Evolutionary conservation across 176 grass and related monocot genomes (phyloP), one percentile per base, ranked within the genome.

Genomic region (Juncus effusus): DNA sequence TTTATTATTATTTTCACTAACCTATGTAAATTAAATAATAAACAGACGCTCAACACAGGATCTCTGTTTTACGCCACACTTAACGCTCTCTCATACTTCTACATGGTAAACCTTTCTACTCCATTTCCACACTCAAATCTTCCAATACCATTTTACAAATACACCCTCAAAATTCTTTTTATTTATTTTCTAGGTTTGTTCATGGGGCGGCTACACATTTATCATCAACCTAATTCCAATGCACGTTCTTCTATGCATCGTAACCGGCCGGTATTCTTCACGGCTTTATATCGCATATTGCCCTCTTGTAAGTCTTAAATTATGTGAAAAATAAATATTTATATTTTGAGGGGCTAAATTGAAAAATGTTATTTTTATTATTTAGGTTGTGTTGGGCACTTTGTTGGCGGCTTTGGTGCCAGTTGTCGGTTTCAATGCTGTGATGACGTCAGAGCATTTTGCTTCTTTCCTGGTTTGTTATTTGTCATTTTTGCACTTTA

Each of bases 181-280:
- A 42, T 81, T 66, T 7, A 15, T 47, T 81, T 84, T 83, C 2
- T 54, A 99, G 95, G 95, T 99, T 50, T 99, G 95, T 57, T 99
- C 95, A 45, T 99, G 95, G 95, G 95, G 95, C 84, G 95, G 95
- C 36, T 99, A 99, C 78, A 99, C 95, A 66, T 99, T 99, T 81
- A 99, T 99, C 64, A 94, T 99, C 59, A 99, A 99, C 74, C 89
- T 99, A 70, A 99, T 99, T 62, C 95, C 95, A 16, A 99, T 99
- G 83, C 95, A 99, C 59, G 95, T 99, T 56, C 86, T 99, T 8
- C 59, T 99, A 65, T 99, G 95, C 63, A 94, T 99, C 83, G 78
- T 99, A 73, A 99, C 95, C 40, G 95, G 95, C 15, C 95, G 95
- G 53, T 99, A 94, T 72, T 99, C 95, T 64, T 83, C 86, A 8